Evolutionary conservation across 495 filamentous ascomycete genomes (phyloP).

Genomic region (Neurospora africana): DNA sequence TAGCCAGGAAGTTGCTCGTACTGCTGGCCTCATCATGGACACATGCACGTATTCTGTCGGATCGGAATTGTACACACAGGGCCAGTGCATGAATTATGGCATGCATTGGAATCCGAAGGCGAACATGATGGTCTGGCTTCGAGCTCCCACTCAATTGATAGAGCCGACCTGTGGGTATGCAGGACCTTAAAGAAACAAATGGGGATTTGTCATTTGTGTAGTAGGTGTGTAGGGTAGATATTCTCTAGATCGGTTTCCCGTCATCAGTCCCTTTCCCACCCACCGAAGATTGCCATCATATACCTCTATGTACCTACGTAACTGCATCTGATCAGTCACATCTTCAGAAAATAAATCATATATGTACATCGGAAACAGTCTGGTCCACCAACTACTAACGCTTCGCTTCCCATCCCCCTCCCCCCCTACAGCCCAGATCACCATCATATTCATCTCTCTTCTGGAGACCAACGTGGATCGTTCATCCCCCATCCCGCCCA

Average conservation of each 20-base stretch:
- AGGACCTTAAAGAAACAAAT: no score
- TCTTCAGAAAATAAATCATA: neutral
- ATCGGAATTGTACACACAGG: neutral
- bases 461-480: neutral
- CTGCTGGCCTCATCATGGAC: neutral
- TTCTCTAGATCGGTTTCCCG: no score
- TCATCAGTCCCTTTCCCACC: no score
- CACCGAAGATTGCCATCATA: neutral
- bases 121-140: neutral
- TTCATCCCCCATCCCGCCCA: neutral
- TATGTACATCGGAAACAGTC: neutral
- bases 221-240: no score
- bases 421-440: neutral
- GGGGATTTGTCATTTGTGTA: no score
- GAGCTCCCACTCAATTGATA: neutral
- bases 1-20: neutral
- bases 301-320: neutral
- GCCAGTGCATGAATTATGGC: neutral
- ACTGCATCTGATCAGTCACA: neutral
- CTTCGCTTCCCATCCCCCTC: neutral
- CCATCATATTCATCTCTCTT: neutral
- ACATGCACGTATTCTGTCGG: neutral
- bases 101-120: neutral
- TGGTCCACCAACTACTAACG: neutral
- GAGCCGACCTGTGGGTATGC: neutral